These are phyloP conservation scores for Penicillium nucicola DNA, from an alignment of 495 filamentous ascomycete species.

Conservation along the genomic window DNA sequence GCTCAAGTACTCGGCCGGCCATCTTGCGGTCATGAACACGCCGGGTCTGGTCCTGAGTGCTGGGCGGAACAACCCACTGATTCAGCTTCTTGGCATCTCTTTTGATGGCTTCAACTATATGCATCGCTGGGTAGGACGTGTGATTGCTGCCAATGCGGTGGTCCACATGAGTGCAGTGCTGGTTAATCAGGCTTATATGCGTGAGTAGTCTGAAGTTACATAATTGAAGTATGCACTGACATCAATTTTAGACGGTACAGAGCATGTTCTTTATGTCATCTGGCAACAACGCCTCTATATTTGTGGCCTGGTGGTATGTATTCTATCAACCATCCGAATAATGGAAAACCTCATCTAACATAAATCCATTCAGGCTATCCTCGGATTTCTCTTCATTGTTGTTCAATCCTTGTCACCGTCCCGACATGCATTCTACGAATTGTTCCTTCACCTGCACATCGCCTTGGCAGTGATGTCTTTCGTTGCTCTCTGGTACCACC, in stretches of 20 bases:
- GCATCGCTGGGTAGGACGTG: conserved; percentile 44
- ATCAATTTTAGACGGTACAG: conserved; percentile 14
- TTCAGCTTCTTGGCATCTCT: conserved; percentile 32
- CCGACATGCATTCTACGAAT: conserved; percentile 58
- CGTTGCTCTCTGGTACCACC: conserved; percentile 53
- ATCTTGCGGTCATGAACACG: conserved; percentile 41
- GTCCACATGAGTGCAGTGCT: conserved; percentile 36
- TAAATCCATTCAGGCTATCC: conserved; percentile 27
- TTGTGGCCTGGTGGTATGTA: conserved; percentile 35
- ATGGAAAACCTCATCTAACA: not conserved
- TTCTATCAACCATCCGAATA: not conserved
- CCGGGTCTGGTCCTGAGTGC: conserved; percentile 39
- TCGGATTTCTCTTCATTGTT: conserved; percentile 46
- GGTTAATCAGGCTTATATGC: conserved; percentile 19
- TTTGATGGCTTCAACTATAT: conserved; percentile 46
- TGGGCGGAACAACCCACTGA: conserved; percentile 42
- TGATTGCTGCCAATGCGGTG: conserved; percentile 32
- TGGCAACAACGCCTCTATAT: conserved; percentile 35
- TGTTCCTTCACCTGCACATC: conserved; percentile 55
- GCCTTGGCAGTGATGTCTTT: conserved; percentile 45
- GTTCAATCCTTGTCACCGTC: conserved; percentile 50
- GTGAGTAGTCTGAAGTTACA: conserved; percentile 17
- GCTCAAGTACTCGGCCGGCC: conserved; percentile 39
- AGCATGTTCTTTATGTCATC: conserved; percentile 25
- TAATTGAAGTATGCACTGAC: conserved; percentile 1